A percentile compares a stretch with the other conserved stretches of the same genome.
These are phyloP conservation scores for Lactifluus pinguis DNA, from an alignment of 768 basidiomycete genomes.

Conservation along the genomic window DNA sequence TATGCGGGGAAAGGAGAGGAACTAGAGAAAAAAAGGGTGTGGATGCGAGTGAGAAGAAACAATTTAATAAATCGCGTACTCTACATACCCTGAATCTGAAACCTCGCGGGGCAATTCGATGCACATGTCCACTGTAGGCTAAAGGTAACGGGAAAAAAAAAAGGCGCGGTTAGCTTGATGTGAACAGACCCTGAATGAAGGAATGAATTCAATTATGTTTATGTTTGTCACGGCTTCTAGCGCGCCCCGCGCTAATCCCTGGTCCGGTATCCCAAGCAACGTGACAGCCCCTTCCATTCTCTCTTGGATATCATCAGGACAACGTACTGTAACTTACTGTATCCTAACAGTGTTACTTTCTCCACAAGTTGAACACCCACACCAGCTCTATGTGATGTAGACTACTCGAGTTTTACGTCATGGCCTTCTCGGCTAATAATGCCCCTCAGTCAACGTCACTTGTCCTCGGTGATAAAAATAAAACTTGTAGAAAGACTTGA, in stretches of 20 bases:
- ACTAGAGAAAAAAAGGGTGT: not conserved
- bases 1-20: not conserved
- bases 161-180: not conserved
- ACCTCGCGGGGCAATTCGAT: constrained; percentile 9
- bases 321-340: too few relatives aligned
- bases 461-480: too few relatives aligned
- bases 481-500: too few relatives aligned
- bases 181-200: not conserved
- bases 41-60: not conserved
- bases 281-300: not conserved
- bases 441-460: too few relatives aligned
- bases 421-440: too few relatives aligned
- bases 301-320: not conserved
- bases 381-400: too few relatives aligned
- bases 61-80: constrained; percentile 6
- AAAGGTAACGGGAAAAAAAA: not conserved
- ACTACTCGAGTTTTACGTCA: too few relatives aligned
- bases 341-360: too few relatives aligned
- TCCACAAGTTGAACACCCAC: too few relatives aligned
- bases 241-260: not conserved
- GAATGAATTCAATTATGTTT: not conserved
- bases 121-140: constrained; percentile 5
- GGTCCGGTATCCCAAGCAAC: constrained; percentile 3
- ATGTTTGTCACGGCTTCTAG: not conserved
- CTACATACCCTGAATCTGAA: not conserved